Percentiles rank a stretch among this genome's conserved stretches.
Conservation (phyloP, 371 early-diverging fungal species). For the Rhizopus delemar region DNA sequence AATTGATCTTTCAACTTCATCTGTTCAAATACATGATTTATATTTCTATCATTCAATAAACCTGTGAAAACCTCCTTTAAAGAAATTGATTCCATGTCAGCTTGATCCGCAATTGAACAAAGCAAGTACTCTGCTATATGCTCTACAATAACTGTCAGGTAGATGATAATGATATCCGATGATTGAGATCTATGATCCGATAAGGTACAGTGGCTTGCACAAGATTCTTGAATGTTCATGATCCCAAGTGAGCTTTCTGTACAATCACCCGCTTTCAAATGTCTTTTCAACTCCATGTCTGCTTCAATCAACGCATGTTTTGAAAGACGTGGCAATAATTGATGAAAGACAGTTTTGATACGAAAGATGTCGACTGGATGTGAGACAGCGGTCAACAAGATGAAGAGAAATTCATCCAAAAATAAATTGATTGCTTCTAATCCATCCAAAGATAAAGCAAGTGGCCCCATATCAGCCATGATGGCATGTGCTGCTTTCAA, state of each 20-base stretch:
- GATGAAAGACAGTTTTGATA: conserved; percentile 49
- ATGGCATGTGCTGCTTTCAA: conserved; percentile 68
- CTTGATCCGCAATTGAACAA: conserved; percentile 52
- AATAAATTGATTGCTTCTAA: conserved; percentile 61
- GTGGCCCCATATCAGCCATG: conserved; percentile 59
- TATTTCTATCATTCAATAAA: conserved; percentile 54
- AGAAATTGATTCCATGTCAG: conserved; percentile 53
- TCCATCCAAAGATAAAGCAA: conserved; percentile 63
- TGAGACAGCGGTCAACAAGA: conserved; percentile 45
- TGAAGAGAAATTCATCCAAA: conserved; percentile 59
- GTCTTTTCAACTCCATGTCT: conserved; percentile 56
- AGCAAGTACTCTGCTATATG: conserved; percentile 64
- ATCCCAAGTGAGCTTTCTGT: not conserved
- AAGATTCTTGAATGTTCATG: conserved; percentile 39
- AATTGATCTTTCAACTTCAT: conserved; percentile 41
- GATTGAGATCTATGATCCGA: conserved; percentile 31
- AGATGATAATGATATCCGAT: conserved; percentile 50
- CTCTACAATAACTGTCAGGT: conserved; percentile 61
- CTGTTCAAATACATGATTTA: conserved; percentile 47
- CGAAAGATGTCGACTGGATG: conserved; percentile 51
- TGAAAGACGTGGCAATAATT: conserved; percentile 53
- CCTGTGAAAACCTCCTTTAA: conserved; percentile 56
- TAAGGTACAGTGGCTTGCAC: conserved; percentile 55
- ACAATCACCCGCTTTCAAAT: conserved; percentile 4
- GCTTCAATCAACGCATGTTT: conserved; percentile 67